Base-by-base conservation (phyloP, 169 alveolate genomes). In the Eimeria mitis region DNA sequence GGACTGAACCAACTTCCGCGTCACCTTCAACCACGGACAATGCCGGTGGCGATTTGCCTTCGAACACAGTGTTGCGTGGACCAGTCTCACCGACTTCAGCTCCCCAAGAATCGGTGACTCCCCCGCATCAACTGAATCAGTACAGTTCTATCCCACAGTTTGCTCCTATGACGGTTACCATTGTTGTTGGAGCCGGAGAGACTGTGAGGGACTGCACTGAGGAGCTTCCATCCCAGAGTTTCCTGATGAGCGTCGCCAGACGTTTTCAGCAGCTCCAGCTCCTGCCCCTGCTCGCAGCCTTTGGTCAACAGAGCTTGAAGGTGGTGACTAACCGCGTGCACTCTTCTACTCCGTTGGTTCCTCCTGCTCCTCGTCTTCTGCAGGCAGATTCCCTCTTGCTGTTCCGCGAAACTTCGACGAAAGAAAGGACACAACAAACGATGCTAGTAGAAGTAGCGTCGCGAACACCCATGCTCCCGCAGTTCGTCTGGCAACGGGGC, bases 261-360 rank as follows among this genome's bases (percentile, higher is more conserved):
- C 92, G 92, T 13, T 87, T 87, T 49, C 92, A 87, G 92, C 92
- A 87, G 68, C 81, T 87, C 68, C 92, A 87, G 81, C 81, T 87
- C 42, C 79, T 87, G 70, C 92, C 92, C 54, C 92, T 87, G 1
- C 81, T 87, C 4, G 92, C 73, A 19, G 92, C 92, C 63, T 87
- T 87, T 63, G 92, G 92, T 23, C 92, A 87, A 25, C 92, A 87
- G 59, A 87, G 92, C 92, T 4, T 87, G 61, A 70, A 71, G n/a
- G 83, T 87, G 61, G 92, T 87, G 68, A 87, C 92, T 4, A 87
- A 56, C 83, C 78, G 73, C 37, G 31, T 63, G 28, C 83, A 71
- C 65, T 25, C 79, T 16, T 47, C 63, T 28, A 28, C 59, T 52
- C 92, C 71, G 81, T 40, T 59, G 65, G 52, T 49, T 42, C 49